phyloP scores from a whole-genome alignment of 1,284 basidiomycete genomes.

The Filobasidium uniguttulatum region DNA sequence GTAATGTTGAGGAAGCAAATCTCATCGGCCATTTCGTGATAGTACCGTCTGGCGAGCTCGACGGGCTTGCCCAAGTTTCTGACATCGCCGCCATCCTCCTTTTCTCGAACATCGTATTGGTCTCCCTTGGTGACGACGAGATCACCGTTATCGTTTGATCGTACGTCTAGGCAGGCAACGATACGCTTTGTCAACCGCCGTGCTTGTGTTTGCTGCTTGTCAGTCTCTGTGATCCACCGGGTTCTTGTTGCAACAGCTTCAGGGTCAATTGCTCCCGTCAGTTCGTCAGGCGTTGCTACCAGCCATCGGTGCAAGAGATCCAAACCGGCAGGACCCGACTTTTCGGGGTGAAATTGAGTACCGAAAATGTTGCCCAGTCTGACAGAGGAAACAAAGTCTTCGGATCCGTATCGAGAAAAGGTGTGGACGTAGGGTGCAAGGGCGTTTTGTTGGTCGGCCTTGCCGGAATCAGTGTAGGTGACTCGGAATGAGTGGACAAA shows the following conservation, averaged over 20 bases:
- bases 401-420: slow-evolving; percentile 82
- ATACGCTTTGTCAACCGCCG: slow-evolving; percentile 75
- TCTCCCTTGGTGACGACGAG: slow-evolving; percentile 99
- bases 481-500: slow-evolving; percentile 71
- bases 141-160: slow-evolving; percentile 90
- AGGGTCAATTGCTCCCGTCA: slow-evolving; percentile 19
- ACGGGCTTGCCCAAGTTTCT: slow-evolving; percentile 98
- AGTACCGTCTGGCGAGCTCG: slow-evolving; percentile 77
- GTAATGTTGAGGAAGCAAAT: slow-evolving; percentile 98
- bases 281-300: slow-evolving; percentile 36
- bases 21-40: slow-evolving; percentile 82
- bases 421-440: slow-evolving; percentile 60
- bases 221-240: slow-evolving; percentile 10
- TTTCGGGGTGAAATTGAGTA: slow-evolving; percentile 97
- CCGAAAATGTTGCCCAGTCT: slow-evolving; percentile 79
- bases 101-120: slow-evolving; percentile 96
- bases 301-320: slow-evolving; percentile 74
- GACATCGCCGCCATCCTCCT: slow-evolving; percentile 52
- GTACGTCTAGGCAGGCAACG: slow-evolving; percentile 95
- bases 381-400: slow-evolving; percentile 80
- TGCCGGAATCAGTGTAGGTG: slow-evolving; percentile 40
- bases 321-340: slow-evolving; percentile 84
- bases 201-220: slow-evolving; percentile 36
- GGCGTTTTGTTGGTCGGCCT: slow-evolving; percentile 43
- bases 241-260: slow-evolving; percentile 1